Base-by-base conservation (phyloP, 2,329 filamentous ascomycete species). In the Talaromyces verruculosus region DNA sequence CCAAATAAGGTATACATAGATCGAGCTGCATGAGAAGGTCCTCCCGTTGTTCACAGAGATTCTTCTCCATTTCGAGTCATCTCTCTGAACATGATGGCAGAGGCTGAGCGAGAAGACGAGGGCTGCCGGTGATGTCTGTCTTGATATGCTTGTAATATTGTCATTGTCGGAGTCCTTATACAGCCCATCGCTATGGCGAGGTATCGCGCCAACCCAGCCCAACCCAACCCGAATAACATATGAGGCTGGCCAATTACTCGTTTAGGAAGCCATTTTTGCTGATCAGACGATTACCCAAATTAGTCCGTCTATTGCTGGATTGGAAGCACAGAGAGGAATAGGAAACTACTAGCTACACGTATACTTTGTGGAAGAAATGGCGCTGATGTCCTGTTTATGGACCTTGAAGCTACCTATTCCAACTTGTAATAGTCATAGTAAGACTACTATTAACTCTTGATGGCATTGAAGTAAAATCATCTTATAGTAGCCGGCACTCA, bases 231-330 rank as follows among this genome's bases (percentile, higher is more conserved):
- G 5, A 57, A 10, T 13, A 19, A 5, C 19, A 17, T 37, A 57
- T 39, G 53, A 57, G 53, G n/a, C 53, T 37, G 13, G 3, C 30
- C 19, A 57, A 37, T 55, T 55, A 35, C 51, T 35, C 28, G 22
- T 37, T 57, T 57, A 57, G 53, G 53, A 57, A 57, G 11, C 6
- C 17, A 17, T 37, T 13, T 37, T 37, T 17, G 53, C 35, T n/a
- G 19, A 57, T 57, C 53, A 37, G 51, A 57, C 22, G 30, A 57
- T 57, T 57, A 57, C 53, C 35, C 53, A 57, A 57, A 57, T n/a
- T 4, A 35, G 53, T 37, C 15, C 3, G 3, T 39, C 53, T 33
- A 37, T 37, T 57, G 35, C 30, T 57, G 30, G 11, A 35, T 57
- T 37, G n/a, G 53, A 37, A 57, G 2, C 8, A 19, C 53, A 19